Conservation (phyloP, 2,329 filamentous ascomycete genomes). For the Huntiella savannae region DNA sequence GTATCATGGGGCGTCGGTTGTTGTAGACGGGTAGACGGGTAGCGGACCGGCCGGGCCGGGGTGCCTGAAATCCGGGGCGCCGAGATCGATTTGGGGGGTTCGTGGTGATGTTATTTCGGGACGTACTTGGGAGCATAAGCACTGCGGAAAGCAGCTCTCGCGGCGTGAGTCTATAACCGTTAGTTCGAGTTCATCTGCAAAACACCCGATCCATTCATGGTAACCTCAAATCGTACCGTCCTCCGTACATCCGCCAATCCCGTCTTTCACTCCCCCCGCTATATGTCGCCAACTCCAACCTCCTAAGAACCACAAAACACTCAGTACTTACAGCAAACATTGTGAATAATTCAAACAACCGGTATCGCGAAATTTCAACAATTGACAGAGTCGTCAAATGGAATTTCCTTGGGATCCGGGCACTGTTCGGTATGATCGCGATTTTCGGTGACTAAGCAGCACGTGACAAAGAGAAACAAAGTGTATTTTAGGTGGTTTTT, state of each 20-base stretch:
- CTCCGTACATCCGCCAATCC: not conserved
- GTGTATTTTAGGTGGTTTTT: not conserved
- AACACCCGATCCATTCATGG: too few species aligned
- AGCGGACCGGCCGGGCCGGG: not conserved
- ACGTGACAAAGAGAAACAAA: not conserved
- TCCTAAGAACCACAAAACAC: not conserved
- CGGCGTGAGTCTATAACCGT: slow-evolving; percentile 7
- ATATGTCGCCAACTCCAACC: not conserved
- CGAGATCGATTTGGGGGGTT: not conserved
- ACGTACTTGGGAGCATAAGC: slow-evolving; percentile 47
- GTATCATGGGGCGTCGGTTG: not conserved
- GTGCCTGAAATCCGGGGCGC: not conserved
- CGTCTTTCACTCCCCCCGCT: not conserved
- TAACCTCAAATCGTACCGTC: not conserved
- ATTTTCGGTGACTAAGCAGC: slow-evolving; percentile 8
- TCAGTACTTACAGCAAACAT: slow-evolving; percentile 10
- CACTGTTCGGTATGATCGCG: slow-evolving; percentile 10
- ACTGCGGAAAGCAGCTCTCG: slow-evolving; percentile 32
- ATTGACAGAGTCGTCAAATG: not conserved
- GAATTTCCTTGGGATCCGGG: slow-evolving; percentile 5
- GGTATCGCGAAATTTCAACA: not conserved
- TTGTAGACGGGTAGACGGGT: not conserved
- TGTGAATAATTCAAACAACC: slow-evolving; percentile 1
- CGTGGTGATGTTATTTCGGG: not conserved
- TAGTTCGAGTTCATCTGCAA: not conserved